Evolutionary conservation across 352 stramenopile genomes (phyloP).

Genomic region (Peronosclerospora sorghi): DNA sequence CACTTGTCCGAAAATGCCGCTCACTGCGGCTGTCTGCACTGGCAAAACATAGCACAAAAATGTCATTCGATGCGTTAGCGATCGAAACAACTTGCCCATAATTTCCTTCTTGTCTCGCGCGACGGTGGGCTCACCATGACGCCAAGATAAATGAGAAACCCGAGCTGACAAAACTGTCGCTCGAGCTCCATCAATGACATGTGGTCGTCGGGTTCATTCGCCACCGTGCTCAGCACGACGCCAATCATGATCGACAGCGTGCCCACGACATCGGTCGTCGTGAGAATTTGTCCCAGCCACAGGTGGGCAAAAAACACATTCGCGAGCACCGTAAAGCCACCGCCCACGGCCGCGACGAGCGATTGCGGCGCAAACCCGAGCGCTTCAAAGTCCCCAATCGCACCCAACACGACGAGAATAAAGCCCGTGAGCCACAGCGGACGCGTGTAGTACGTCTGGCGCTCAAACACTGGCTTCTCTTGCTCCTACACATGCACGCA

Average conservation of each 20-base stretch:
- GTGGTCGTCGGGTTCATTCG: slow-evolving; percentile 69
- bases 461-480: slow-evolving; percentile 44
- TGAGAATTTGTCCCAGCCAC: slow-evolving; percentile 74
- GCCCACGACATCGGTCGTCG: slow-evolving; percentile 48
- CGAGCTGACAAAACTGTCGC: slow-evolving; percentile 63
- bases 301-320: slow-evolving; percentile 85
- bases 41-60: slow-evolving; percentile 1
- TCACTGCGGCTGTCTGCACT: slow-evolving; percentile 49
- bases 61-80: neutral
- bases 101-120: neutral
- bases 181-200: slow-evolving; percentile 72
- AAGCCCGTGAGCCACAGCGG: slow-evolving; percentile 80
- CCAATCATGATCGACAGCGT: slow-evolving; percentile 75
- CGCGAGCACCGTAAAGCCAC: slow-evolving; percentile 76
- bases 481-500: slow-evolving; percentile 32
- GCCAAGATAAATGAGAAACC: slow-evolving; percentile 68
- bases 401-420: slow-evolving; percentile 64
- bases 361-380: slow-evolving; percentile 80
- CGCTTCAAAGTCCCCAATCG: slow-evolving; percentile 80
- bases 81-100: neutral
- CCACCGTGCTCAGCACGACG: slow-evolving; percentile 72
- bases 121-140: slow-evolving; percentile 38
- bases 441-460: slow-evolving; percentile 71
- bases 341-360: slow-evolving; percentile 76
- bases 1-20: slow-evolving; percentile 63